Evolutionary conservation across 169 alveolate species (phyloP).

Genomic region (Plasmodium knowlesi): DNA sequence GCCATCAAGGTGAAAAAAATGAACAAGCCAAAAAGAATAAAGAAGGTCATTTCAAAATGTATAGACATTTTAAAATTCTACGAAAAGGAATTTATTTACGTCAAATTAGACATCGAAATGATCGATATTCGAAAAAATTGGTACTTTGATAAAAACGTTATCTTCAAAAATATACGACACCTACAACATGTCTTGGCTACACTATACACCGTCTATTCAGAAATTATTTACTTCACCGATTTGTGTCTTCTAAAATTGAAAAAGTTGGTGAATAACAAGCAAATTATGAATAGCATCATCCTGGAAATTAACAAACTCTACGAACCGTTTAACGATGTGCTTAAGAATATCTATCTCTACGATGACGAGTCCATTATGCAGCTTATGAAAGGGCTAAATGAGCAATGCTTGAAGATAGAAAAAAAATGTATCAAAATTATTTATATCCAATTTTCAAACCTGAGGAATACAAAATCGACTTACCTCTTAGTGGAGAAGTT

Average conservation of each 20-base stretch:
- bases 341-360: conserved; percentile 60
- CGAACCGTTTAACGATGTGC: conserved; percentile 64
- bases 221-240: conserved; percentile 73
- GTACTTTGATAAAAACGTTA: conserved; percentile 65
- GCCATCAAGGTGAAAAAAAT: conserved; percentile 60
- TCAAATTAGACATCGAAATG: conserved; percentile 65
- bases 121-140: conserved; percentile 72
- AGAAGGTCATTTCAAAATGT: conserved; percentile 56
- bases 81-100: conserved; percentile 73
- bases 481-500: conserved; percentile 57
- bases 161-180: conserved; percentile 65
- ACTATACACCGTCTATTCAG: conserved; percentile 65
- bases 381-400: conserved; percentile 65
- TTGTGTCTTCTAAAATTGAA: conserved; percentile 69
- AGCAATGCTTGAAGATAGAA: conserved; percentile 63
- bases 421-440: conserved; percentile 68
- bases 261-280: conserved; percentile 64
- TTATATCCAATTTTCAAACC: conserved; percentile 58
- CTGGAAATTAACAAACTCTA: conserved; percentile 58
- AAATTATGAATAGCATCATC: conserved; percentile 58
- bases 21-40: conserved; percentile 56
- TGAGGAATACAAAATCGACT: conserved; percentile 53
- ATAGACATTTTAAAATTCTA: conserved; percentile 59
- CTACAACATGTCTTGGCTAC: conserved; percentile 65
- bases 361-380: conserved; percentile 71